Evolutionary conservation across 768 basidiomycete species (phyloP), one percentile per base, ranked within the genome.

Genomic region (Hemileccinum rubropunctum): DNA sequence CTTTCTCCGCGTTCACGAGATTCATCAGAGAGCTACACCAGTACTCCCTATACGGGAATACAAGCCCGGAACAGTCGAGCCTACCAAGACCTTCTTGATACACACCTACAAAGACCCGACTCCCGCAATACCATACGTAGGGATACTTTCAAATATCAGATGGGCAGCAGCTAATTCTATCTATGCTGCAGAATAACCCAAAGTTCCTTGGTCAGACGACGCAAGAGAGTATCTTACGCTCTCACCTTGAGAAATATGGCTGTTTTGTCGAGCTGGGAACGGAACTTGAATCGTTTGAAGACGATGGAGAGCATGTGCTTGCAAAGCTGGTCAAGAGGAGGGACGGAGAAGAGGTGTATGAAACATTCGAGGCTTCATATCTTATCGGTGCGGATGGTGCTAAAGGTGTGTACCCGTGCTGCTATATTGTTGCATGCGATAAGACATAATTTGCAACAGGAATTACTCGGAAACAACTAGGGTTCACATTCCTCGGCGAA

Each of bases 311-410:
- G 28, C 52, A 52, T 27, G 73, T 80, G 7, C 53, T 62, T 11
- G 77, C 71, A 7, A 66, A 66, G 12, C 49, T 79, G 5, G 32
- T 68, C 23, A 62, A 66, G 47, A 57, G 11, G 15, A 43, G 33
- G n/a, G 54, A 63, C 3, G 69, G 58, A 1, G 20, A 59, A 23
- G 64, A 66, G 30, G 36, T 42, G 0, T 39, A 47, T n/a, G 72
- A 76, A 49, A 60, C 42, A 3, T 50, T 65, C 6, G 57, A 50
- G 6, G 58, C 54, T n/a, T 58, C 64, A 2, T 76, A 63, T 54
- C 53, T 79, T 1, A 58, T 77, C 13, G 76, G 76, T 2, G 61
- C 70, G 0, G 78, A 77, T 51, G 74, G 75, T 14, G 76, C 71
- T 0, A 64, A 50, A 42, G 57, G 66, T 63, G 13, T n/a, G 58